A percentile compares a stretch with the other conserved stretches of the same genome.
Evolutionary conservation across 345 rosid species (phyloP).

Genomic region (Bruguiera parviflora): DNA sequence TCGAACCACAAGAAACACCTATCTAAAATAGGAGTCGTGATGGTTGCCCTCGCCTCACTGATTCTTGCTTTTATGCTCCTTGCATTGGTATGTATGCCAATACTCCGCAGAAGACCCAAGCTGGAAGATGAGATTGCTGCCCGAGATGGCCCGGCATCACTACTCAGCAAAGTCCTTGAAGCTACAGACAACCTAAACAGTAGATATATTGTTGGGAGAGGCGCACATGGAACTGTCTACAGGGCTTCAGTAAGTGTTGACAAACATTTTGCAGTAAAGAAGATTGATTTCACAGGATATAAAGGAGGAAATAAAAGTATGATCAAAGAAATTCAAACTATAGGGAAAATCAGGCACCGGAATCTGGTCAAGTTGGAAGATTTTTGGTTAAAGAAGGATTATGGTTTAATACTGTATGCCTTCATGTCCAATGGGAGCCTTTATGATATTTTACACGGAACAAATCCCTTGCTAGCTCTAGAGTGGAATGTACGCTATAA

Average conservation of each 20-base stretch:
- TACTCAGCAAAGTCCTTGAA: conserved; percentile 50
- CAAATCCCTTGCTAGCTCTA: conserved; percentile 24
- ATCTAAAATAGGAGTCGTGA: conserved; percentile 25
- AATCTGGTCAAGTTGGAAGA: conserved; percentile 69
- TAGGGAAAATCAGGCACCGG: conserved; percentile 63
- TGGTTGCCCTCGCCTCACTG: conserved; percentile 43
- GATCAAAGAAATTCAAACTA: conserved; percentile 61
- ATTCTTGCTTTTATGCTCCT: conserved; percentile 25
- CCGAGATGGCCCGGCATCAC: conserved; percentile 46
- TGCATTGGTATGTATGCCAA: conserved; percentile 32
- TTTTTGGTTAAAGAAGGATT: conserved; percentile 69
- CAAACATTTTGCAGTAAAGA: conserved; percentile 57
- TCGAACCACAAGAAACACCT: conserved; percentile 30
- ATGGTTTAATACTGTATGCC: conserved; percentile 56
- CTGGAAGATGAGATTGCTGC: conserved; percentile 36
- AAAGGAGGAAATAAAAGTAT: conserved; percentile 48
- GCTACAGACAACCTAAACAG: conserved; percentile 71
- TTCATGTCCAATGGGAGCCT: conserved; percentile 81
- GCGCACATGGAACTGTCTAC: conserved; percentile 75
- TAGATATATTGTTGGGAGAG: conserved; percentile 61
- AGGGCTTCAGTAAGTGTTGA: conserved; percentile 51
- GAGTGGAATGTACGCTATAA: conserved; percentile 59
- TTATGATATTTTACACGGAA: conserved; percentile 49
- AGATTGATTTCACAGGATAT: conserved; percentile 42
- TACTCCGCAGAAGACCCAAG: conserved; percentile 29